Evolutionary conservation across 192 early-diverging fungal genomes (phyloP).

Genomic region (Podila verticillata): DNA sequence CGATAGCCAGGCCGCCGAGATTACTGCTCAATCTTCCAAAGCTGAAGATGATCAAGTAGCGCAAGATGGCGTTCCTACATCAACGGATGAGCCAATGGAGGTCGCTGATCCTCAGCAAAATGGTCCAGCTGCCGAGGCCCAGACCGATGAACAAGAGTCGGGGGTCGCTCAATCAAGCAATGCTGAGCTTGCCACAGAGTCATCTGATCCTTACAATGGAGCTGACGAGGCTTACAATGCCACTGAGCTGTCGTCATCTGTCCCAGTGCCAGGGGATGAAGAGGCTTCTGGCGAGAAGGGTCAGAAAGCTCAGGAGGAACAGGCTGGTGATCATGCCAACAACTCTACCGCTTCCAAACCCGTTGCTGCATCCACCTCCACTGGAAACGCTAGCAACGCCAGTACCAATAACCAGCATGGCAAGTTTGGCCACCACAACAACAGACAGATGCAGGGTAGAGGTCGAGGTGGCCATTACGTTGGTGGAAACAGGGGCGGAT

Average conservation of each 20-base stretch:
- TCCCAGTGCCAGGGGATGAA: constrained; percentile 12
- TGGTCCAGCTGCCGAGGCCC: not conserved
- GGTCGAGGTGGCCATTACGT: constrained; percentile 16
- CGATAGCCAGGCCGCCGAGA: not conserved
- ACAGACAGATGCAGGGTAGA: constrained; percentile 8
- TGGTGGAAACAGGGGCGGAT: not conserved
- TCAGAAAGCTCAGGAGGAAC: not conserved
- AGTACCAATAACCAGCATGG: not conserved
- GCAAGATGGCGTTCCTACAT: not conserved
- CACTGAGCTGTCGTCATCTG: constrained; percentile 15
- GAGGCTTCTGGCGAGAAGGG: not conserved
- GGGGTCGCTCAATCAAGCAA: not conserved
- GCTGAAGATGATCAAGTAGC: not conserved
- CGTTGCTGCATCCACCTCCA: not conserved
- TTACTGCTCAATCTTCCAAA: not conserved
- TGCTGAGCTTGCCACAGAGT: not conserved
- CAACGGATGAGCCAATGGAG: not conserved
- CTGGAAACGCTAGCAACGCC: not conserved
- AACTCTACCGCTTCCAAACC: not conserved
- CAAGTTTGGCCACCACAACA: constrained; percentile 5
- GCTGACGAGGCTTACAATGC: constrained; percentile 20
- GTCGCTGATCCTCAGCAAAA: not conserved
- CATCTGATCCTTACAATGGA: constrained; percentile 26
- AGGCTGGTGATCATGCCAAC: not conserved
- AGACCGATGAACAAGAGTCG: not conserved